phyloP scores from a whole-genome alignment of 106 monocot genomes.

The Dioscorea zingiberensis region DNA sequence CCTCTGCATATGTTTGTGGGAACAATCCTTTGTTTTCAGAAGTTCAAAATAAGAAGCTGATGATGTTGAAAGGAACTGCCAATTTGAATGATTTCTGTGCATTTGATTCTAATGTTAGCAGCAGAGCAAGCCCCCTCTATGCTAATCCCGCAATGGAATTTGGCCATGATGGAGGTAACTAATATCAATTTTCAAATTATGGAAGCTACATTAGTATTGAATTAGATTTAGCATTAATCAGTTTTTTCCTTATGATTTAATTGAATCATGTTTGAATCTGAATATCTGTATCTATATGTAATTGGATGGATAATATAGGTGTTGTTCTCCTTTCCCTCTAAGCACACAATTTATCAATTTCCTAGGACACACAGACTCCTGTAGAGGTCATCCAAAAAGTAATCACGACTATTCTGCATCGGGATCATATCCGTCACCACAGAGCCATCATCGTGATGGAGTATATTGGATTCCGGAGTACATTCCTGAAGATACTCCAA shows the following conservation, averaged over 20 bases:
- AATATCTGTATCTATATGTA: no score
- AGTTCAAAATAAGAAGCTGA: constrained; percentile 1
- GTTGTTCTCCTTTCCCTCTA: no score
- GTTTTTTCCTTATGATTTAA: no score
- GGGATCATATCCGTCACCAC: background rate
- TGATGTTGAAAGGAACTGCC: no score
- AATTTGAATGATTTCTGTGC: background rate
- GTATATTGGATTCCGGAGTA: constrained; percentile 9
- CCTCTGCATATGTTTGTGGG: constrained; percentile 8
- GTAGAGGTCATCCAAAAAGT: background rate
- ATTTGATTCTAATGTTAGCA: background rate
- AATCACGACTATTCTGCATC: background rate
- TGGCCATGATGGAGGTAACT: no score
- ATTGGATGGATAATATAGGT: no score
- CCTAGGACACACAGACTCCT: background rate
- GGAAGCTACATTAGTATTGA: no score
- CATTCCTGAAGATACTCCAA: background rate
- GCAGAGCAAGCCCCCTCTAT: constrained; percentile 1
- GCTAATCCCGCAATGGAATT: background rate
- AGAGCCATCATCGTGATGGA: background rate
- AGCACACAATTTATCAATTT: no score
- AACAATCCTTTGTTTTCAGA: constrained; percentile 26
- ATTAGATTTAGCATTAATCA: no score
- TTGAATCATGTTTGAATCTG: no score
- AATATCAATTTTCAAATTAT: no score